Evolutionary conservation across 2,329 filamentous ascomycete genomes (phyloP).

Genomic region (Bertia moriformis): DNA sequence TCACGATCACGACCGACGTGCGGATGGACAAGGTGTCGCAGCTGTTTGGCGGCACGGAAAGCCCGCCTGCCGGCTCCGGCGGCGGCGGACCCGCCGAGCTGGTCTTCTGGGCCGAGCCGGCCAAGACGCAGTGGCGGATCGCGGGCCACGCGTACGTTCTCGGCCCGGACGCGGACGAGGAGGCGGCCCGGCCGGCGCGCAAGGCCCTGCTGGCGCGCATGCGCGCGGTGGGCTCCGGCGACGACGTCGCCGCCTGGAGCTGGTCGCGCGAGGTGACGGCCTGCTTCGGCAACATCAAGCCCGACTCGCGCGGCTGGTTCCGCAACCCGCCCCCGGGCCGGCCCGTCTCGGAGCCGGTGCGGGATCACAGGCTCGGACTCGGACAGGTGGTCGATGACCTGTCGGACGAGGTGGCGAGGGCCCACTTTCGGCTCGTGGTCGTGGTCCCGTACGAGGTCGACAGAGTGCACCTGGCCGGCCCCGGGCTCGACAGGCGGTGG

Average conservation of each 20-base stretch:
- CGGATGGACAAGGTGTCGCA: conserved; percentile 75
- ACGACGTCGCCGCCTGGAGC: conserved; percentile 41
- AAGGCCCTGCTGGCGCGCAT: conserved; percentile 47
- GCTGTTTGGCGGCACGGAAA: conserved; percentile 37
- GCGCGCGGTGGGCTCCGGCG: conserved; percentile 27
- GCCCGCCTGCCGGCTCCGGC: conserved; percentile 20
- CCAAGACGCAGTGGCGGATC: conserved; percentile 71
- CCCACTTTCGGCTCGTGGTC: conserved; percentile 71
- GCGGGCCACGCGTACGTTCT: conserved; percentile 65
- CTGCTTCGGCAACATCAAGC: conserved; percentile 80
- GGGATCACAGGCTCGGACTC: conserved; percentile 21
- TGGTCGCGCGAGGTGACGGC: conserved; percentile 69
- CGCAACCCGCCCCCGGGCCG: conserved; percentile 57
- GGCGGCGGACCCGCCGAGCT: conserved; percentile 65
- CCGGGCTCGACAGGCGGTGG: conserved; percentile 47
- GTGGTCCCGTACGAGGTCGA: conserved; percentile 70
- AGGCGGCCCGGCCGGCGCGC: conserved; percentile 40
- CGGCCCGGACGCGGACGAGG: conserved; percentile 49
- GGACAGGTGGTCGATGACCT: conserved; percentile 58
- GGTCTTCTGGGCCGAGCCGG: conserved; percentile 63
- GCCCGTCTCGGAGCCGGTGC: conserved; percentile 34
- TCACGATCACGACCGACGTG: conserved; percentile 74
- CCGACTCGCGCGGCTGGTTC: conserved; percentile 65
- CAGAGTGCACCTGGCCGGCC: conserved; percentile 55
- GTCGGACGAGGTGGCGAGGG: conserved; percentile 54